Evolutionary conservation across 176 grass and related monocot species (phyloP), one percentile per base, ranked within the genome.

Genomic region (Luzula sylvatica): DNA sequence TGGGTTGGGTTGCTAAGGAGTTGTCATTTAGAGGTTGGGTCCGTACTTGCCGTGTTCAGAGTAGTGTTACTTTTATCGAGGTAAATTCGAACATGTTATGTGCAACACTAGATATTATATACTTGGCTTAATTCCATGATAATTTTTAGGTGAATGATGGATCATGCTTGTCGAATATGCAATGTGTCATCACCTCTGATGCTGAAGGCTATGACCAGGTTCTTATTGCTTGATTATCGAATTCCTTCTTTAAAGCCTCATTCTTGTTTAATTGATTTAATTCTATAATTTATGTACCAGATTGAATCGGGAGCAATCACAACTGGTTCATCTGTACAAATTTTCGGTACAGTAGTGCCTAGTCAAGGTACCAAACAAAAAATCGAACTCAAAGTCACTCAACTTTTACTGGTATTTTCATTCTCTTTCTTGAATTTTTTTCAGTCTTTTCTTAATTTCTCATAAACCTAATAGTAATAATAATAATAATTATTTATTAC

Each of bases 311-410:
- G 77, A 20, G 21, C 30, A 78, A 46, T 96, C 53, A 70, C 77
- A 55, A 82, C 81, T 3, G 90, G 90, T 4, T 67, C 84, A 58
- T 96, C 90, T 66, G 77, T 96, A 53, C 30, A 88, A 63, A 75
- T 96, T 50, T 83, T 88, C 52, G 90, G 90, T 42, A 61, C 72
- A 65, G 74, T 96, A 14, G 74, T 80, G 60, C 74, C 74, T 41
- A 96, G 90, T 75, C 90, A 96, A 79, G 90, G 90, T 1, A 59
- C 77, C 60, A 89, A 96, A 72, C 90, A 96, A 66, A 96, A 88
- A 74, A 75, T 96, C 53, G 90, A 96, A 43, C 29, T 96, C 72
- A 89, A 88, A 64, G 84, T 89, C 59, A 75, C 90, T 58, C 80
- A 67, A 60, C 82, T 96, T 42, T 48, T 55, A 46, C 19, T 85